Conservation (phyloP, 768 basidiomycete genomes). For the Amanita jacksonii region DNA sequence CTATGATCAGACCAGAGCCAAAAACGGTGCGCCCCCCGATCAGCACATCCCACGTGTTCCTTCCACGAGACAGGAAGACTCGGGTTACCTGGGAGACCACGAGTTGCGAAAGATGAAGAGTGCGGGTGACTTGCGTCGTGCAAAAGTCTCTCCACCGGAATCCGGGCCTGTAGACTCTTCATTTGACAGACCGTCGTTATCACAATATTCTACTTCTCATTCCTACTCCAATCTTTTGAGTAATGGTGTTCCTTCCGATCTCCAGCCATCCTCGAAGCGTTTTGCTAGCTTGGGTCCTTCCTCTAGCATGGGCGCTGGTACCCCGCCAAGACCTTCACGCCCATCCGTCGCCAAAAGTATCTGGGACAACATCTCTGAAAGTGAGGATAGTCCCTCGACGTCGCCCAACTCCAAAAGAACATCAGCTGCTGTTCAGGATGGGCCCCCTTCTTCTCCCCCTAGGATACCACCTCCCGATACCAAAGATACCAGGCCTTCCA, state of each 20-base stretch:
- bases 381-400: conserved; percentile 11
- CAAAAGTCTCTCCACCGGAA: conserved; percentile 22
- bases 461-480: conserved; percentile 11
- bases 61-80: conserved; percentile 26
- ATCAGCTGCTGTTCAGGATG: conserved; percentile 12
- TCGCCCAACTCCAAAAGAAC: conserved; percentile 11
- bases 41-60: conserved; percentile 13
- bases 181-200: conserved; percentile 28
- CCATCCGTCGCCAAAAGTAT: conserved; percentile 34
- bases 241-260: conserved; percentile 24
- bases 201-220: conserved; percentile 49
- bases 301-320: conserved; percentile 25
- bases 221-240: conserved; percentile 60
- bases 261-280: conserved; percentile 34
- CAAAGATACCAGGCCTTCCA: conserved; percentile 15
- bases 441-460: conserved; percentile 10
- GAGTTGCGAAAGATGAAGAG: conserved; percentile 82
- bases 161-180: conserved; percentile 20
- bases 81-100: conserved; percentile 36
- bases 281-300: conserved; percentile 67
- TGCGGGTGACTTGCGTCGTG: conserved; percentile 66
- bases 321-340: conserved; percentile 28
- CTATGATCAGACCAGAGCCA: conserved; percentile 33
- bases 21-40: conserved; percentile 18
- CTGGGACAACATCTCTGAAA: conserved; percentile 42